Percentiles rank a stretch among this genome's conserved stretches.
Evolutionary conservation across 495 filamentous ascomycete species (phyloP).

Genomic region (Parachaetomium inaequale): DNA sequence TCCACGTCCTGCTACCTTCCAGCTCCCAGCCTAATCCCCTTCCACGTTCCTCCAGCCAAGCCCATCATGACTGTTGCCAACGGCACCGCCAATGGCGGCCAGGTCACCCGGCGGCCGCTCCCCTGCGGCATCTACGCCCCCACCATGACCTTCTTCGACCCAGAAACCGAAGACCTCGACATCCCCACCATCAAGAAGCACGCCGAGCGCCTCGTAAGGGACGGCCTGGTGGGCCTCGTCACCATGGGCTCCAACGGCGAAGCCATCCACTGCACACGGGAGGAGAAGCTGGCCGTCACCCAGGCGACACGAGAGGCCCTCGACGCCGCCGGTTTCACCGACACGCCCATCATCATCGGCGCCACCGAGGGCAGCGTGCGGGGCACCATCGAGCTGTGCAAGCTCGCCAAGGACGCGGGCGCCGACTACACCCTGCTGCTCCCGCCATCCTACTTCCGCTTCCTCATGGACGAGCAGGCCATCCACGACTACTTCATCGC

Average conservation of each 20-base stretch:
- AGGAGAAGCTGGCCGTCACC: constrained; percentile 73
- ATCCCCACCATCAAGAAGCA: constrained; percentile 73
- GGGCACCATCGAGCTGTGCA: constrained; percentile 70
- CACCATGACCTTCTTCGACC: constrained; percentile 87
- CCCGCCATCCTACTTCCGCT: constrained; percentile 80
- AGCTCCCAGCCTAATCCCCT: not conserved
- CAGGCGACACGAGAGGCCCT: constrained; percentile 76
- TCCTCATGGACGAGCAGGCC: constrained; percentile 70
- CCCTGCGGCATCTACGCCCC: constrained; percentile 85
- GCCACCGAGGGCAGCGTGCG: constrained; percentile 74
- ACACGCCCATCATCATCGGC: constrained; percentile 77
- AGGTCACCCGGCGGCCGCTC: constrained; percentile 55
- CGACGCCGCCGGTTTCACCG: constrained; percentile 71
- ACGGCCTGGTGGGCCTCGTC: constrained; percentile 76
- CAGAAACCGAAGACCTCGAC: constrained; percentile 78
- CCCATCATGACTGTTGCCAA: constrained; percentile 38
- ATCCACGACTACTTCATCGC: constrained; percentile 72
- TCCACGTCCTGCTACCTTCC: constrained; percentile 1
- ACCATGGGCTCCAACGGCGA: constrained; percentile 91
- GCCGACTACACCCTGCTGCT: constrained; percentile 77
- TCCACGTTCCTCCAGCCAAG: not conserved
- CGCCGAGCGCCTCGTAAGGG: constrained; percentile 74
- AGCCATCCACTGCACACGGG: constrained; percentile 73
- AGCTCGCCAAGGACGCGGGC: constrained; percentile 63
- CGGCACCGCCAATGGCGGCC: constrained; percentile 37